Base-by-base conservation (phyloP, 176 grass and related monocot species). In the Oryza rufipogon region DNA sequence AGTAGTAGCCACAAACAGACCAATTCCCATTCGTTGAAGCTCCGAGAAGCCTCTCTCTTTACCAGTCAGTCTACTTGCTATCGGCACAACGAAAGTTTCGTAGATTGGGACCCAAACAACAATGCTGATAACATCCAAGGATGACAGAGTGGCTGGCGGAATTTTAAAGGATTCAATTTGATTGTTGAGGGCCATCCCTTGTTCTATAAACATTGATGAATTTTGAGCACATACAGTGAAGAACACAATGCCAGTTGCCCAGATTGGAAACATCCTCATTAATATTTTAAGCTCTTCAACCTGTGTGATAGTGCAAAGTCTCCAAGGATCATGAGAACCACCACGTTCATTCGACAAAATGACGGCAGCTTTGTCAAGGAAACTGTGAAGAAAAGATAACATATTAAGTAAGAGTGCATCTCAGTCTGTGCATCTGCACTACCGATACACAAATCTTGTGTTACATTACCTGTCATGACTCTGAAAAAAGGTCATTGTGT, bases 271-370 rank as follows among this genome's bases (percentile, higher is more conserved):
- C 91, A 98, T 86, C 15, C 89, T 71, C 36, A 95, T 79, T 41
- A 98, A 45, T 78, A 92, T 89, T 80, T 98, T 98, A 5, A 95
- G 78, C 79, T 98, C 95, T 85, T 98, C 91, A 7, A 98, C 87
- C 61, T 98, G 95, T 47, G 95, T 91, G 71, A 98, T 38, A 20
- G 91, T 88, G 73, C 92, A 98, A 65, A 98, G 87, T 70, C 88
- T 95, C 95, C 95, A 98, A 47, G 90, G 89, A 77, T 93, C 81
- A 56, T 68, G 51, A 64, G 48, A 51, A 82, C 20, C 63, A 75
- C 64, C 79, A 39, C 1, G 34, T 68, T 94, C 92, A 39, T 38
- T 79, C 61, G 47, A 36, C 4, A 81, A n/a, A 33, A 88, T 64
- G 64, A 92, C 87, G 10, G 92, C 91, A 60, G 91, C 89, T 89